phyloP scores from a whole-genome alignment of 345 rosid species.

The Carallia brachiata region DNA sequence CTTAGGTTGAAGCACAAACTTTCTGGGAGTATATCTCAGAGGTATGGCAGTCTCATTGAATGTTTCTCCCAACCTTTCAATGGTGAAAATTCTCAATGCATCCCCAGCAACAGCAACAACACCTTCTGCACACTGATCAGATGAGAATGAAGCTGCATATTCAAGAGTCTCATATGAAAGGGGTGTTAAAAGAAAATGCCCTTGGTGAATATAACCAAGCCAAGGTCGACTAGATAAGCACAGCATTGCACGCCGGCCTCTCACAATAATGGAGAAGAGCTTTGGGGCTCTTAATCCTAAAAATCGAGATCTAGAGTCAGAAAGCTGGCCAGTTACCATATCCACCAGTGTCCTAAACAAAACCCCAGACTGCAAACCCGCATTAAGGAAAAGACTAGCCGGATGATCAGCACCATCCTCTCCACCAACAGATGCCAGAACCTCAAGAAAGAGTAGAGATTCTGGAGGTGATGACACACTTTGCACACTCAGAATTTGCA shows the following conservation, averaged over 20 bases:
- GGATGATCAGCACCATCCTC: constrained; percentile 99
- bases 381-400: constrained; percentile 92
- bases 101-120: constrained; percentile 95
- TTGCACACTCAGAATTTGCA: constrained; percentile 93
- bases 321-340: constrained; percentile 98
- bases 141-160: constrained; percentile 93
- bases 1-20: constrained; percentile 83
- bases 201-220: constrained; percentile 98
- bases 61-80: constrained; percentile 93
- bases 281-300: constrained; percentile 91
- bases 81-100: constrained; percentile 90
- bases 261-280: constrained; percentile 71
- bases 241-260: constrained; percentile 93
- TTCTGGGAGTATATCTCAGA: constrained; percentile 92
- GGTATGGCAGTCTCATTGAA: constrained; percentile 91
- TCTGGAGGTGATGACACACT: constrained; percentile 98
- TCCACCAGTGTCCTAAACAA: constrained; percentile 92
- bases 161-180: constrained; percentile 96
- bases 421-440: constrained; percentile 91
- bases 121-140: constrained; percentile 99
- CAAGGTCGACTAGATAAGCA: constrained; percentile 97
- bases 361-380: constrained; percentile 94
- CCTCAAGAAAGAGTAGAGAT: constrained; percentile 96
- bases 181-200: constrained; percentile 87
- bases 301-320: constrained; percentile 95